Evolutionary conservation across 768 basidiomycete genomes (phyloP), one percentile per base, ranked within the genome.

Genomic region (Dacryopinax spathularia): DNA sequence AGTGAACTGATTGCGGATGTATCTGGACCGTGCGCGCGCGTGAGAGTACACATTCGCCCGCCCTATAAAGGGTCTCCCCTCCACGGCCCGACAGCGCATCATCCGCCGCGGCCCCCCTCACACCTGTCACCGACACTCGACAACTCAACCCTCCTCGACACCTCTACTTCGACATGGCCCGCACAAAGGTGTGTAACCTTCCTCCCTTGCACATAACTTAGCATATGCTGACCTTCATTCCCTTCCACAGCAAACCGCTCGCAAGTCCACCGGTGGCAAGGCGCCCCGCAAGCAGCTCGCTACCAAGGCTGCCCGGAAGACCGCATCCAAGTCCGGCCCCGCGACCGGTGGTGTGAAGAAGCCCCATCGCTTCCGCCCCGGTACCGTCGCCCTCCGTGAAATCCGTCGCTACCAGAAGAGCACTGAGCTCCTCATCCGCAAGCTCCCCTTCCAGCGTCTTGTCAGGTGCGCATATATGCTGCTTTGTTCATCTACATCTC

Each of bases 391-490:
- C 60, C 76, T 78, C 66, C 75, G 78, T 70, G 78, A 80, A 69
- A 80, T 79, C 69, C 73, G 76, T 68, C 69, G 71, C 67, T 96
- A 97, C 83, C 93, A 97, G 78, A 96, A 96, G 82, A 93, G 91
- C 66, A 97, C 95, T 68, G 95, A 97, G 82, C 87, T 99, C 69
- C 85, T 98, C 72, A 97, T 98, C 82, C 84, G 95, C 80, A 97
- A 97, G 86, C 33, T 82, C 25, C 81, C 82, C 68, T 87, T 87
- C 80, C 84, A 87, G 72, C 80, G 86, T 65, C 79, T 88, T 65
- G 86, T 88, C 65, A 75, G 73, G 71, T 75, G 61, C 70, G 71
- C 65, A n/a, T 68, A 0, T 16, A 3, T 5, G 13, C 1, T 48
- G 12, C 31, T 16, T 34, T 20, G 18, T 63, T 18, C 1, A n/a